A percentile compares a stretch with the other conserved stretches of the same genome.
Evolutionary conservation across 2,329 filamentous ascomycete species (phyloP).

Genomic region (Waltergamsia citrina): DNA sequence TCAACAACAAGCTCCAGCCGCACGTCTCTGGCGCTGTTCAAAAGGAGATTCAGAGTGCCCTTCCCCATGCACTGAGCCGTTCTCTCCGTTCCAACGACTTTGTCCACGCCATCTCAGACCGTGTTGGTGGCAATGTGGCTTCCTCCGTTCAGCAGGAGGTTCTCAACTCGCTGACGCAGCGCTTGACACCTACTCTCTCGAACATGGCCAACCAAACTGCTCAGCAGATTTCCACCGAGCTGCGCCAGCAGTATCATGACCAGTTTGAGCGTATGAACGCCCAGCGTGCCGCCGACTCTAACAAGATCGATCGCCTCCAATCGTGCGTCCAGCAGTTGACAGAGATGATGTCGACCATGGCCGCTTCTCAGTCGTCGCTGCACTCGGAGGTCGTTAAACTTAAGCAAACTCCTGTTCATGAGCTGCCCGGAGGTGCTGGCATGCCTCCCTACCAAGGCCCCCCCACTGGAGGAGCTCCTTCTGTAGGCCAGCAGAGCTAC

Average conservation of each 20-base stretch:
- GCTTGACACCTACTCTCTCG: conserved; percentile 57
- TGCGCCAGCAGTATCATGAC: conserved; percentile 52
- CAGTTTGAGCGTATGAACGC: conserved; percentile 40
- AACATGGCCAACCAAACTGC: conserved; percentile 56
- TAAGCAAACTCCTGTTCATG: conserved; percentile 35
- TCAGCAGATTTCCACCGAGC: conserved; percentile 56
- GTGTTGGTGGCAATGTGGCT: conserved; percentile 57
- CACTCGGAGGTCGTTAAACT: conserved; percentile 55
- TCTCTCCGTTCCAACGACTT: conserved; percentile 63
- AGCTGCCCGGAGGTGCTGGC: conserved; percentile 22
- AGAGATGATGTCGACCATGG: conserved; percentile 62
- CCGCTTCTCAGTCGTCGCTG: conserved; percentile 56
- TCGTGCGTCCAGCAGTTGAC: conserved; percentile 56
- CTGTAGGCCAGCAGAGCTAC: not conserved
- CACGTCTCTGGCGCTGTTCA: conserved; percentile 58
- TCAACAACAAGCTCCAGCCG: conserved; percentile 58
- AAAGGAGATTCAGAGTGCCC: conserved; percentile 59
- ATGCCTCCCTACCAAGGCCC: conserved; percentile 15
- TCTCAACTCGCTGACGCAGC: conserved; percentile 46
- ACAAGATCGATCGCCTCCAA: conserved; percentile 67
- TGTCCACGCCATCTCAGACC: conserved; percentile 59
- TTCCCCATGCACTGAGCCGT: conserved; percentile 52
- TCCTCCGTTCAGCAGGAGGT: conserved; percentile 63
- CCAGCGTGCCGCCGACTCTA: conserved; percentile 38
- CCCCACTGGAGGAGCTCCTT: not conserved